Evolutionary conservation across 345 rosid genomes (phyloP).

Genomic region (Isatis tinctoria): DNA sequence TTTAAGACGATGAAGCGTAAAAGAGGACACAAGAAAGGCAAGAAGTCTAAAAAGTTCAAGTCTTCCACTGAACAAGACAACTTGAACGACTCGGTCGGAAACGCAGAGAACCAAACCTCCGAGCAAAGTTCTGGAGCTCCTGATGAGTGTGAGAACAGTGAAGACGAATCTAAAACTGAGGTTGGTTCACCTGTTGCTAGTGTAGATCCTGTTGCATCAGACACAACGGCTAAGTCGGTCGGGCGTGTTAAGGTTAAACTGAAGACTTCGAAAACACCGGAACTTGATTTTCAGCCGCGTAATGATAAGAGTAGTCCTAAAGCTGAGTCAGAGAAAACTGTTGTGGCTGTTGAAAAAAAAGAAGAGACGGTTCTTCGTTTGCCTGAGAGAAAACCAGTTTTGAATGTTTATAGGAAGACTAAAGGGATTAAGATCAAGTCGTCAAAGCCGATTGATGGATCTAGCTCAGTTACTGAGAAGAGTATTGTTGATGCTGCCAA

Average conservation of each 20-base stretch:
- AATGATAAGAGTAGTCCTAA: conserved; percentile 59
- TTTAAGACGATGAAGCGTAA: conserved; percentile 53
- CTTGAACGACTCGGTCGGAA: conserved; percentile 24
- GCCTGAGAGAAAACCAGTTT: conserved; percentile 42
- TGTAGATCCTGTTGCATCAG: conserved; percentile 51
- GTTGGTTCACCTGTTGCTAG: conserved; percentile 58
- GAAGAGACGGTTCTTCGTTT: conserved; percentile 52
- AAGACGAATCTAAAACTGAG: conserved; percentile 55
- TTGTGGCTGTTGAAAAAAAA: conserved; percentile 41
- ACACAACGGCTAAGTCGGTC: conserved; percentile 40
- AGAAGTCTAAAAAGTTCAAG: conserved; percentile 33
- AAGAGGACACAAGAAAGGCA: conserved; percentile 64
- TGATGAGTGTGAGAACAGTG: conserved; percentile 41
- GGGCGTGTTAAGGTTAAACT: conserved; percentile 81
- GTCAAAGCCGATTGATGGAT: conserved; percentile 41
- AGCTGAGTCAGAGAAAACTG: conserved; percentile 45
- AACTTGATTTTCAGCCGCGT: conserved; percentile 42
- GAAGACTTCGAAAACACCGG: conserved; percentile 59
- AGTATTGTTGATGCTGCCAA: conserved; percentile 21
- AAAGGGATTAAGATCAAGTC: conserved; percentile 78
- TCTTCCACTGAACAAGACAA: conserved; percentile 8
- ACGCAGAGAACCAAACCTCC: conserved; percentile 27
- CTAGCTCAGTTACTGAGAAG: conserved; percentile 37
- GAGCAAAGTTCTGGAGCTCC: conserved; percentile 40
- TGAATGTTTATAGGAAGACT: conserved; percentile 58